phyloP scores from a whole-genome alignment of 495 filamentous ascomycete genomes.

The Hamigera avellanea region DNA sequence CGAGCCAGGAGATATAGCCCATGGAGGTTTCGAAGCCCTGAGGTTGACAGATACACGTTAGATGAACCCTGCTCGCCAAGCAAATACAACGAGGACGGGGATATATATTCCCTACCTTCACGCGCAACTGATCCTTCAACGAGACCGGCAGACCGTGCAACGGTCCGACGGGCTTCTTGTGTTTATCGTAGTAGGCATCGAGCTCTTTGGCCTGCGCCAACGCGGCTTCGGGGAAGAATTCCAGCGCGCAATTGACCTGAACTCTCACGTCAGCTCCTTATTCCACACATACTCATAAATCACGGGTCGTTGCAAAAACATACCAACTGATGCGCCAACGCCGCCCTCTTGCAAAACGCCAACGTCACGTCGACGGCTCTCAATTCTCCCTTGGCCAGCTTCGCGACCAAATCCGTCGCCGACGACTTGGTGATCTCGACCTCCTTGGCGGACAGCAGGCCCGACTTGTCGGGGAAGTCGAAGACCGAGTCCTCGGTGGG shows the following conservation, averaged over 20 bases:
- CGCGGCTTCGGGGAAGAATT: slow-evolving; percentile 43
- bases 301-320: too few species aligned
- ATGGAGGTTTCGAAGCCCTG: slow-evolving; percentile 33
- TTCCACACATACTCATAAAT: too few species aligned
- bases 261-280: too few species aligned
- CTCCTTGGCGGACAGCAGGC: slow-evolving; percentile 37
- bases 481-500: neutral
- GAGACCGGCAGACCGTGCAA: slow-evolving; percentile 51
- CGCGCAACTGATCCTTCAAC: slow-evolving; percentile 53
- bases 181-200: slow-evolving; percentile 34
- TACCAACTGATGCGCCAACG: slow-evolving; percentile 17
- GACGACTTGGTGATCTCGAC: slow-evolving; percentile 39
- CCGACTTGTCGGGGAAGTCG: slow-evolving; percentile 3
- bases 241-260: slow-evolving; percentile 40
- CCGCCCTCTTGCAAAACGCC: slow-evolving; percentile 45
- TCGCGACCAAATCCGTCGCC: slow-evolving; percentile 27
- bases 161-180: slow-evolving; percentile 35
- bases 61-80: neutral
- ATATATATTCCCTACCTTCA: slow-evolving; percentile 32
- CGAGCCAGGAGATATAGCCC: slow-evolving; percentile 18
- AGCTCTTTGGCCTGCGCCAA: slow-evolving; percentile 43
- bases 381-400: slow-evolving; percentile 19
- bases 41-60: neutral
- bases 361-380: slow-evolving; percentile 37
- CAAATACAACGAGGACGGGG: neutral